Evolutionary conservation across 202 grass and related monocot genomes (phyloP).

Genomic region (Schoenoplectus triqueter): DNA sequence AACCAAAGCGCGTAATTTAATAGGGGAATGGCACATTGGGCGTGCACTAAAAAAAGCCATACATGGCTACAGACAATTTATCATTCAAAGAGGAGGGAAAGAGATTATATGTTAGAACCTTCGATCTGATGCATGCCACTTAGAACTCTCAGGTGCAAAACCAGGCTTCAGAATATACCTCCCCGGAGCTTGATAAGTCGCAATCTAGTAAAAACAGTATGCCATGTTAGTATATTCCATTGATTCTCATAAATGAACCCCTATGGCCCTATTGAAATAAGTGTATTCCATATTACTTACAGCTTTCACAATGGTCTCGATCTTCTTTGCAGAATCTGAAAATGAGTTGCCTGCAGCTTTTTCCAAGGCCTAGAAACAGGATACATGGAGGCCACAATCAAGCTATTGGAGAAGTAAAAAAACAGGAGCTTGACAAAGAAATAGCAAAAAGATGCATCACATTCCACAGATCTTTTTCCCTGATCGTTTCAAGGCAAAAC

Average conservation of each 20-base stretch:
- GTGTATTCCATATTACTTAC: constrained; percentile 56
- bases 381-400: background rate
- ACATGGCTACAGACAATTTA: too few species aligned
- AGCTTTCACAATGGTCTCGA: constrained; percentile 77
- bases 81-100: too few species aligned
- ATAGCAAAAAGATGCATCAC: constrained; percentile 12
- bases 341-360: constrained; percentile 77
- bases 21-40: background rate
- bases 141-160: constrained; percentile 65
- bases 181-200: constrained; percentile 75
- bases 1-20: background rate
- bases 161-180: constrained; percentile 82
- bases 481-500: background rate
- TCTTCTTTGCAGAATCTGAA: constrained; percentile 68
- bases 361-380: constrained; percentile 72
- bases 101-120: constrained; percentile 32
- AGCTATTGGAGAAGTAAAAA: background rate
- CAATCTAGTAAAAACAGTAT: constrained; percentile 60
- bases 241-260: constrained; percentile 1
- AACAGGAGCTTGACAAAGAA: background rate
- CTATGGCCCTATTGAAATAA: constrained; percentile 34
- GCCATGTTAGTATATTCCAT: constrained; percentile 10
- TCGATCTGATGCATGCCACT: constrained; percentile 52
- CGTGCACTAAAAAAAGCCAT: background rate
- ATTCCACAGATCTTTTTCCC: background rate